phyloP scores from a whole-genome alignment of 2,329 filamentous ascomycete species.

The Colletotrichum magnum region DNA sequence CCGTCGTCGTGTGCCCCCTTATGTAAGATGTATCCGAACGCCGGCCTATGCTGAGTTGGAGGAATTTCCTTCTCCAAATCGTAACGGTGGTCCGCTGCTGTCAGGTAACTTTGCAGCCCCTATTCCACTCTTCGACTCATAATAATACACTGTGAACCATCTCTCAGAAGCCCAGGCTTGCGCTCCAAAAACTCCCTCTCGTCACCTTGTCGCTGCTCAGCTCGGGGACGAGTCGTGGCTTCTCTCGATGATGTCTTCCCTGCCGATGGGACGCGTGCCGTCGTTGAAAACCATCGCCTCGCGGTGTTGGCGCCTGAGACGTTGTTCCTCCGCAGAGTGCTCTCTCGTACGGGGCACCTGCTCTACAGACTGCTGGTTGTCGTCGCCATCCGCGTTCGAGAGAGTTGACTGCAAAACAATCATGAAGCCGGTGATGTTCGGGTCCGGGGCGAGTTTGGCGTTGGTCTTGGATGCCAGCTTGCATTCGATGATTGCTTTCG shows the following conservation, averaged over 20 bases:
- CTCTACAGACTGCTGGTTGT: slow-evolving; percentile 45
- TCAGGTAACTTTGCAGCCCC: slow-evolving; percentile 1
- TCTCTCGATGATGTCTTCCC: slow-evolving; percentile 84
- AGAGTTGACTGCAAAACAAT: slow-evolving; percentile 54
- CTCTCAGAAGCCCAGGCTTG: neutral
- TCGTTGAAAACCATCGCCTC: slow-evolving; percentile 95
- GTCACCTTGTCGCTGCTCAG: slow-evolving; percentile 33
- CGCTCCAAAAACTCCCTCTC: neutral
- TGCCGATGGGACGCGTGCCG: slow-evolving; percentile 80
- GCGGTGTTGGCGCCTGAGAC: slow-evolving; percentile 80
- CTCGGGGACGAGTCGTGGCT: slow-evolving; percentile 59
- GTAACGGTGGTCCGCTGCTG: neutral
- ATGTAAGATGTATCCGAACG: neutral
- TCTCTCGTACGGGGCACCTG: slow-evolving; percentile 58
- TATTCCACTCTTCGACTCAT: slow-evolving; percentile 4
- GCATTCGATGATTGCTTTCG: slow-evolving; percentile 64
- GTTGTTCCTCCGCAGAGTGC: slow-evolving; percentile 76
- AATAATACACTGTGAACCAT: neutral
- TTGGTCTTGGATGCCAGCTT: slow-evolving; percentile 58
- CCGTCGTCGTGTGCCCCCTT: slow-evolving; percentile 13
- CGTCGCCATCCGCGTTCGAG: slow-evolving; percentile 47
- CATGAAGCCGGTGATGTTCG: slow-evolving; percentile 46
- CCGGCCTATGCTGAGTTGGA: slow-evolving; percentile 1
- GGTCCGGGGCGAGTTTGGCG: slow-evolving; percentile 26
- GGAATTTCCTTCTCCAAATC: slow-evolving; percentile 4